These are phyloP conservation scores for Leucocoprinus sp. DNA, from an alignment of 768 basidiomycete genomes.

Conservation along the genomic window DNA sequence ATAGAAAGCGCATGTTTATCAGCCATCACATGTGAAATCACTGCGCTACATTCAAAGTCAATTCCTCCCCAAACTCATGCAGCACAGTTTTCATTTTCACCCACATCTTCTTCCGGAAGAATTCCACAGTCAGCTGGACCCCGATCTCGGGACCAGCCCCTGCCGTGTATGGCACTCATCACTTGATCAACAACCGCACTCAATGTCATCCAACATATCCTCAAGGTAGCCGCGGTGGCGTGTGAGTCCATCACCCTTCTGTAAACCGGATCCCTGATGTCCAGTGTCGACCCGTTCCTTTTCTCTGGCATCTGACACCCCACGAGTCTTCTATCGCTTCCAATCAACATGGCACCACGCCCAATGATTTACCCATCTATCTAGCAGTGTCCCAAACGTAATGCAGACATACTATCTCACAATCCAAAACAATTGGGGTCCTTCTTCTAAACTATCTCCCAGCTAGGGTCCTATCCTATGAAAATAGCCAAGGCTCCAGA, in stretches of 20 bases:
- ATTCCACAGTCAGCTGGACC: conserved; percentile 5
- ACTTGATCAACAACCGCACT: not conserved
- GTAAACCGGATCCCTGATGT: not conserved
- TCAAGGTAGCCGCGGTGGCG: conserved; percentile 1
- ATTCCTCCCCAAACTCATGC: not conserved
- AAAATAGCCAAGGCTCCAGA: conserved; percentile 9
- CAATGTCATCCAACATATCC: not conserved
- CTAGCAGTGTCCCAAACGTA: conserved; percentile 7
- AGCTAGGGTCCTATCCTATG: conserved; percentile 6
- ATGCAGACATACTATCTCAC: not conserved
- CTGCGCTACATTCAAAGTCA: not conserved
- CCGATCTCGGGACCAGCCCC: conserved; percentile 10
- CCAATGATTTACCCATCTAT: conserved; percentile 4
- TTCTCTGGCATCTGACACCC: no score
- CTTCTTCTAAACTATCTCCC: not conserved
- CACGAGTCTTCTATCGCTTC: conserved; percentile 12
- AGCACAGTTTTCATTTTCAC: conserved; percentile 5
- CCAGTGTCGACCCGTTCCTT: conserved; percentile 1
- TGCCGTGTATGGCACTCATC: conserved; percentile 4
- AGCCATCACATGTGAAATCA: no score
- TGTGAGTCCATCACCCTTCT: not conserved
- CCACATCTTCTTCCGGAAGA: conserved; percentile 6
- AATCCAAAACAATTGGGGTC: no score
- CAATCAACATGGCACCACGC: conserved; percentile 2
- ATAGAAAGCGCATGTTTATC: no score